These are phyloP conservation scores for Kwoniella europaea DNA, from an alignment of 768 basidiomycete species.

Conservation along the genomic window DNA sequence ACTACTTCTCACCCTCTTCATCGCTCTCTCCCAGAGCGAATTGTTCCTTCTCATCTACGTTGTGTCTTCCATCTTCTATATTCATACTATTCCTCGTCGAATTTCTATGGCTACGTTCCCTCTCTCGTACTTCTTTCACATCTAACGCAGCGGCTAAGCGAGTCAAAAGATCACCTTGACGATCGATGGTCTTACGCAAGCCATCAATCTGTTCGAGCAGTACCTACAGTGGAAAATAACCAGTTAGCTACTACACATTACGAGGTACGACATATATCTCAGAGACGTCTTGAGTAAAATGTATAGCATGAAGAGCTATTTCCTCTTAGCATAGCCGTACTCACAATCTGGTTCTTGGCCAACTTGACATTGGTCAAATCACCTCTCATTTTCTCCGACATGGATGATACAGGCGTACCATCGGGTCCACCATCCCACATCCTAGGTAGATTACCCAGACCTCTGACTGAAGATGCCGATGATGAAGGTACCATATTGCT, in stretches of 20 bases:
- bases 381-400: conserved; percentile 21
- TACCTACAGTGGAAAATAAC: conserved; percentile 25
- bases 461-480: conserved; percentile 17
- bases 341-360: conserved; percentile 54
- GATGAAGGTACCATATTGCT: conserved; percentile 20
- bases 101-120: background rate
- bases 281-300: too few relatives aligned
- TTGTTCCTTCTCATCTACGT: conserved; percentile 29
- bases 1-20: conserved; percentile 29
- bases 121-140: conserved; percentile 1
- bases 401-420: background rate
- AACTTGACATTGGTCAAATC: conserved; percentile 55
- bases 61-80: conserved; percentile 5
- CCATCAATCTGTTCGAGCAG: conserved; percentile 50
- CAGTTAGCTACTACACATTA: background rate
- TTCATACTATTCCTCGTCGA: background rate
- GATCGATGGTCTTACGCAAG: conserved; percentile 53
- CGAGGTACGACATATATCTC: too few relatives aligned
- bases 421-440: conserved; percentile 41
- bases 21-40: conserved; percentile 40
- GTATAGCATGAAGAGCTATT: conserved; percentile 1
- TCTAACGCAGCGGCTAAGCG: conserved; percentile 7
- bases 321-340: conserved; percentile 8
- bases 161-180: conserved; percentile 52
- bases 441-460: conserved; percentile 16